Conservation (phyloP, 2,329 filamentous ascomycete species). For the Cercospora sesami region DNA sequence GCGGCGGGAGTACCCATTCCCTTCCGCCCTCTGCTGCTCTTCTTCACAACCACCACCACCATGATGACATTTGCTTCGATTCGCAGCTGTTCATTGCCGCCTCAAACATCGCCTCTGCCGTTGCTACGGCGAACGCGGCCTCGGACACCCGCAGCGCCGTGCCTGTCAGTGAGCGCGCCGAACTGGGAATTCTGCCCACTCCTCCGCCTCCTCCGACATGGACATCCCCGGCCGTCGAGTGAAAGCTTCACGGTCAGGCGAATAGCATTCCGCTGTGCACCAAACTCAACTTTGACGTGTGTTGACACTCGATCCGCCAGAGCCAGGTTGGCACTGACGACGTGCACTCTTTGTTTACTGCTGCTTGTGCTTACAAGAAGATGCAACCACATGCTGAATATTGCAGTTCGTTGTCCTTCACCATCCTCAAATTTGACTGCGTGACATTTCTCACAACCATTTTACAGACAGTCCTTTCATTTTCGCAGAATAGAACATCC, state of each 20-base stretch:
- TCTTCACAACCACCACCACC: neutral
- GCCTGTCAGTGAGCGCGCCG: neutral
- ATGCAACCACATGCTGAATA: neutral
- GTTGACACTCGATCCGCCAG: neutral
- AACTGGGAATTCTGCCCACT: neutral
- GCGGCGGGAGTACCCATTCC: neutral
- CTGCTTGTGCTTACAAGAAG: slow-evolving; percentile 6
- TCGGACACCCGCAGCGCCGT: neutral
- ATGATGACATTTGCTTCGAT: neutral
- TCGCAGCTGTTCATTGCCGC: neutral
- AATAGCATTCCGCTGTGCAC: neutral
- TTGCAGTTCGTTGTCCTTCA: neutral
- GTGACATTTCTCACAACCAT: neutral
- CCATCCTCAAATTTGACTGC: neutral
- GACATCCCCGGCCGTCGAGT: neutral
- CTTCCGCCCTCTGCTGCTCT: neutral
- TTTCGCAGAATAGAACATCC: neutral
- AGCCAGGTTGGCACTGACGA: neutral
- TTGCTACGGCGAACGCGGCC: slow-evolving; percentile 1
- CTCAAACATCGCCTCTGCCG: neutral
- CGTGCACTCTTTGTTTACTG: slow-evolving; percentile 11
- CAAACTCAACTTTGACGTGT: slow-evolving; percentile 5
- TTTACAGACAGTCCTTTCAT: neutral
- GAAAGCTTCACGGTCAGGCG: slow-evolving; percentile 2
- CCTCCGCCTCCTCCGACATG: slow-evolving; percentile 6